These are phyloP conservation scores for Symbiodinium pilosum DNA, from an alignment of 73 alveolate genomes.

Conservation along the genomic window DNA sequence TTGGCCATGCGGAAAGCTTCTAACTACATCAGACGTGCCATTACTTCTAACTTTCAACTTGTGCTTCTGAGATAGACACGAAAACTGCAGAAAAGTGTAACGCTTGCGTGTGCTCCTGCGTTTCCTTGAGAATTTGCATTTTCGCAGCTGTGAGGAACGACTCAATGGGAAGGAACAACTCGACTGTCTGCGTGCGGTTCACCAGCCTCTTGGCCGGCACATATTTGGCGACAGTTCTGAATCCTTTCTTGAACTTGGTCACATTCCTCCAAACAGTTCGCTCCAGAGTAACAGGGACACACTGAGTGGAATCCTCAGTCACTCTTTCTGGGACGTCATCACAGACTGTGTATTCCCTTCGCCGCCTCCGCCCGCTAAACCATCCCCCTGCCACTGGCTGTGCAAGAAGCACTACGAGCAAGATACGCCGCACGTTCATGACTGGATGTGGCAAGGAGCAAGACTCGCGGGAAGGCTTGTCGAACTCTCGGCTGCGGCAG, in stretches of 20 bases:
- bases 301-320: neutral
- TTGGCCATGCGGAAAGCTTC: neutral
- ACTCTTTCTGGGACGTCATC: neutral
- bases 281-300: neutral
- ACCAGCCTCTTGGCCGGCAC: neutral
- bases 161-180: neutral
- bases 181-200: neutral
- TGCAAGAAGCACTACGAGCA: neutral
- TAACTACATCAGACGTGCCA: neutral
- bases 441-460: too few species aligned
- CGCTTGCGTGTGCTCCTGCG: neutral
- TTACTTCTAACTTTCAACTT: neutral
- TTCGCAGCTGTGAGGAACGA: neutral
- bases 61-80: neutral
- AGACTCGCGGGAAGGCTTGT: too few species aligned
- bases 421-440: too few species aligned
- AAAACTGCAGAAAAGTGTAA: neutral
- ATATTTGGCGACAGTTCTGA: neutral
- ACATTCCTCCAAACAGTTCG: neutral
- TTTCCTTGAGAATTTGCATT: neutral
- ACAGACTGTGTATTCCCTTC: neutral
- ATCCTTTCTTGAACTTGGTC: neutral
- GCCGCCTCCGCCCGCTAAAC: neutral
- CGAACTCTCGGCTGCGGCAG: too few species aligned
- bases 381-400: neutral